phyloP scores from a whole-genome alignment of 345 rosid species.

The Moringa oleifera region DNA sequence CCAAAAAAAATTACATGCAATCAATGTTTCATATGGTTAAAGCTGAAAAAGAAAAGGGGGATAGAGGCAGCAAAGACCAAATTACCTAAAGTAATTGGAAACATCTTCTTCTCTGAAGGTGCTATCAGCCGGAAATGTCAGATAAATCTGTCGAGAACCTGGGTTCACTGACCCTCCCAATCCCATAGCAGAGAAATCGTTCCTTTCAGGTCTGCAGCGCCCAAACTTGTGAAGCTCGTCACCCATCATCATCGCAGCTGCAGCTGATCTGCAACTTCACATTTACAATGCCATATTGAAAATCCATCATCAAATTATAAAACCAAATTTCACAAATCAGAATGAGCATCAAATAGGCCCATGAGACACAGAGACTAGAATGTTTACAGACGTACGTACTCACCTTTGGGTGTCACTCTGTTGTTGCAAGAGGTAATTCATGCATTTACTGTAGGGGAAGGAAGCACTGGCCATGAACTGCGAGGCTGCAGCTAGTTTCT shows the following conservation, averaged over 20 bases:
- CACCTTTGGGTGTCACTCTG: conserved; percentile 49
- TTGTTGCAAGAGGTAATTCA: conserved; percentile 46
- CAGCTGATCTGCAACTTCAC: conserved; percentile 28
- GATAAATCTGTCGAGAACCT: conserved; percentile 69
- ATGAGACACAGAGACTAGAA: not conserved
- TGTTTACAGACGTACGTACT: too few relatives aligned
- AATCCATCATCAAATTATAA: conserved; percentile 1
- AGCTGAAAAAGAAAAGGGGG: not conserved
- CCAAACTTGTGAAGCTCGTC: conserved; percentile 57
- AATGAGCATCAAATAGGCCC: not conserved
- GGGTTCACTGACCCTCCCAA: conserved; percentile 44
- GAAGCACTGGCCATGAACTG: conserved; percentile 37
- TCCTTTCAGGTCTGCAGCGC: conserved; percentile 48
- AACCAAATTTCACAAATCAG: not conserved
- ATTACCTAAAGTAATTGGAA: conserved; percentile 69
- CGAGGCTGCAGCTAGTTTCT: conserved; percentile 37
- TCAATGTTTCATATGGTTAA: not conserved
- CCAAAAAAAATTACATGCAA: conserved; percentile 6
- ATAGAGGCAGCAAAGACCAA: not conserved
- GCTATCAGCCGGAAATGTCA: conserved; percentile 84
- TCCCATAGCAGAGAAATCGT: conserved; percentile 47
- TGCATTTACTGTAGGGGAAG: conserved; percentile 42
- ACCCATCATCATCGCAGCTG: conserved; percentile 53
- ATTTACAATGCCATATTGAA: conserved; percentile 5
- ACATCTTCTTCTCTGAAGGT: conserved; percentile 81